phyloP scores from a whole-genome alignment of 176 grass and related monocot genomes.

The Avena eriantha region DNA sequence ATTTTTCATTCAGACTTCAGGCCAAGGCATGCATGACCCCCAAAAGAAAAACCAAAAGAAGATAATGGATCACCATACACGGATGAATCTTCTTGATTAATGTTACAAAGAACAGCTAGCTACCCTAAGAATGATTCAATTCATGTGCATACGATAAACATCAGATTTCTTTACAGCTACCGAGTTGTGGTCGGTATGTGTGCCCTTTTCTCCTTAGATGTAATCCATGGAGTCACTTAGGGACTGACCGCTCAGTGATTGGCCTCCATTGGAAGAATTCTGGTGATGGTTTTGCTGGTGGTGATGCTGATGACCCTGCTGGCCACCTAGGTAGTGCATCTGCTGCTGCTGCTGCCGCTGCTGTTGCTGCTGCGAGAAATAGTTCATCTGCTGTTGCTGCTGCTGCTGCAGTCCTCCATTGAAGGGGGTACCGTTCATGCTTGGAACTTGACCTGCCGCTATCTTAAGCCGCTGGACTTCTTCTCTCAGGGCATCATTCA shows the following conservation, averaged over 20 bases:
- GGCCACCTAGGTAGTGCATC: constrained; percentile 58
- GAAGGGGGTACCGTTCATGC: constrained; percentile 67
- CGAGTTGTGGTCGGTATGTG: constrained; percentile 25
- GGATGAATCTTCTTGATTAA: constrained; percentile 37
- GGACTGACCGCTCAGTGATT: constrained; percentile 50
- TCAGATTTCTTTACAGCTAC: constrained; percentile 60
- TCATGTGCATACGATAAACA: constrained; percentile 51
- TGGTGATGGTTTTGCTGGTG: constrained; percentile 47
- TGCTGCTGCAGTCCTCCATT: constrained; percentile 69
- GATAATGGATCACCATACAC: constrained; percentile 8
- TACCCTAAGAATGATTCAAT: constrained; percentile 45
- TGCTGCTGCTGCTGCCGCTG: constrained; percentile 58
- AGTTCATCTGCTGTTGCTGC: constrained; percentile 66
- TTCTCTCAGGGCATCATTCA: constrained; percentile 81
- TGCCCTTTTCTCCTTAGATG: constrained; percentile 59
- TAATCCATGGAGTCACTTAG: constrained; percentile 90
- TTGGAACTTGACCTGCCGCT: constrained; percentile 66
- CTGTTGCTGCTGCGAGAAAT: constrained; percentile 55
- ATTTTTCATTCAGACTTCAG: constrained; percentile 12
- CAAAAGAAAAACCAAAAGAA: neutral
- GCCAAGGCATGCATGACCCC: constrained; percentile 19
- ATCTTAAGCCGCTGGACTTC: constrained; percentile 88
- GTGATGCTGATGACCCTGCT: constrained; percentile 56
- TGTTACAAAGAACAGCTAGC: constrained; percentile 57
- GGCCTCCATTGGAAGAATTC: constrained; percentile 61